Evolutionary conservation across 148 eudicot species (phyloP).

Genomic region (Rhododendron williamsianum): DNA sequence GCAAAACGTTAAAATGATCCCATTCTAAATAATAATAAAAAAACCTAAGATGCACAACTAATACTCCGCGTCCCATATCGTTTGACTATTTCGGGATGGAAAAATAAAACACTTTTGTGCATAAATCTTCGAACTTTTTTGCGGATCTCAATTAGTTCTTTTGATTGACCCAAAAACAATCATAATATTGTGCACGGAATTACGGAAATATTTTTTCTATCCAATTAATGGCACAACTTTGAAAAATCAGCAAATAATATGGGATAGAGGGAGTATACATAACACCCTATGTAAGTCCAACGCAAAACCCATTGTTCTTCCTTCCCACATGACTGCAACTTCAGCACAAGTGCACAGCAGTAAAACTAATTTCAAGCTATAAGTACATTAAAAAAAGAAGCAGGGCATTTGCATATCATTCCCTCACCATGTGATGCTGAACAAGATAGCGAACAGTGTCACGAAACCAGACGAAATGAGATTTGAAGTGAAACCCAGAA

Average conservation of each 20-base stretch:
- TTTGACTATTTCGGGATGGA: not conserved
- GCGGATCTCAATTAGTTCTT: not conserved
- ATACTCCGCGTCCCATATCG: not conserved
- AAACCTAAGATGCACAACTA: not conserved
- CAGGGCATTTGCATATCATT: not conserved
- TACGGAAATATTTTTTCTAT: not conserved
- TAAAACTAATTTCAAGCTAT: not conserved
- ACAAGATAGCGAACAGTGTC: slow-evolving; percentile 74
- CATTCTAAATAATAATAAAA: no score
- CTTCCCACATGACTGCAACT: not conserved
- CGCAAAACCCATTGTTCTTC: not conserved
- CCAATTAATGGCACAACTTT: not conserved
- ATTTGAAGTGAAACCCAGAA: slow-evolving; percentile 93
- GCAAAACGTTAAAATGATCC: not conserved
- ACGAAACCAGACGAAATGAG: slow-evolving; percentile 87
- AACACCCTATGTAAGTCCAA: not conserved
- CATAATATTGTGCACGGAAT: not conserved
- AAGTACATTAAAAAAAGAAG: not conserved
- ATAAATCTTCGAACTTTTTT: not conserved
- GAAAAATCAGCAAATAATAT: not conserved
- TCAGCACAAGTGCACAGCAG: not conserved
- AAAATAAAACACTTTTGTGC: not conserved
- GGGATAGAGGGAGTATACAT: not conserved
- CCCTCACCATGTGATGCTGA: slow-evolving; percentile 87
- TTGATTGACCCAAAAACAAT: not conserved